phyloP scores from a whole-genome alignment of 441 rosid species.

The Populus hybrid region DNA sequence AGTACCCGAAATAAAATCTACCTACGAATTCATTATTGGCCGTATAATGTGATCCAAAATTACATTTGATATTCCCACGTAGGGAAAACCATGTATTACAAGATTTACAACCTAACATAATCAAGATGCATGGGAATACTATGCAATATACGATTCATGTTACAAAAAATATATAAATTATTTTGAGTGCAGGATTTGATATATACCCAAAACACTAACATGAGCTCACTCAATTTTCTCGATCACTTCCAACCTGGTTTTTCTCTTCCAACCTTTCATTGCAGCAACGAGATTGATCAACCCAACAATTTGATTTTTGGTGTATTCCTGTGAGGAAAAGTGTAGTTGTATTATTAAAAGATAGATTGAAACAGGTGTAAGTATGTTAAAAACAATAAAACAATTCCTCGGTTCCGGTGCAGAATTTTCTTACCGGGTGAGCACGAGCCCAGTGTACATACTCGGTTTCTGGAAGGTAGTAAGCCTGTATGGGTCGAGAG shows the following conservation, averaged over 20 bases:
- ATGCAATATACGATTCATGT: constrained; percentile 31
- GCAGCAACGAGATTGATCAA: constrained; percentile 84
- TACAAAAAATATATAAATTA: not conserved
- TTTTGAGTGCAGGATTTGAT: constrained; percentile 1
- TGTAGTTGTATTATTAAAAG: not conserved
- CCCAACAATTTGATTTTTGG: constrained; percentile 71
- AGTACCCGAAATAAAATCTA: not conserved
- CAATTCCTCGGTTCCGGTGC: not conserved
- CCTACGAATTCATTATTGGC: constrained; percentile 17
- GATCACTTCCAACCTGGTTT: constrained; percentile 75
- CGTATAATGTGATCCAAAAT: constrained; percentile 33
- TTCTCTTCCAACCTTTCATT: constrained; percentile 98
- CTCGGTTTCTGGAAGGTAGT: constrained; percentile 95
- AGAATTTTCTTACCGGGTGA: constrained; percentile 67
- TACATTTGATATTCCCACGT: constrained; percentile 25
- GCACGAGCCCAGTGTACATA: constrained; percentile 91
- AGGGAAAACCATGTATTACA: constrained; percentile 29
- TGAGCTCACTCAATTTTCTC: constrained; percentile 77
- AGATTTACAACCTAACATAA: constrained; percentile 40
- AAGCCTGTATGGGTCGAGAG: constrained; percentile 54
- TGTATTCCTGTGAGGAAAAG: constrained; percentile 58
- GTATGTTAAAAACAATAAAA: not conserved
- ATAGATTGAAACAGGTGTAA: not conserved
- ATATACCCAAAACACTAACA: constrained; percentile 24
- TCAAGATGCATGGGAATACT: constrained; percentile 18